Evolutionary conservation across 177 flowering plant species (phyloP).

Genomic region (Vitis hybrid): DNA sequence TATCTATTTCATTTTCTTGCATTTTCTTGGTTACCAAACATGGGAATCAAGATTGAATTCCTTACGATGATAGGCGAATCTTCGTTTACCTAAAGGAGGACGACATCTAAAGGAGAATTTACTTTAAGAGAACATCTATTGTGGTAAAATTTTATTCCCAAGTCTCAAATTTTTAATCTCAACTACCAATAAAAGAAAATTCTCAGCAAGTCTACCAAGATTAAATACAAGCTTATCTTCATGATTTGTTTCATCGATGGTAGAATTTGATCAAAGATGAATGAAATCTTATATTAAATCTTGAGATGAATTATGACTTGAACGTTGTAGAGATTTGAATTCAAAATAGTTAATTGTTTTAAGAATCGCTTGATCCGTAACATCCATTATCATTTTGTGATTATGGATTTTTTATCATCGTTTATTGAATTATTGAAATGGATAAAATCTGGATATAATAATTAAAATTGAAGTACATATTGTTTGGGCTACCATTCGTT

Average conservation of each 20-base stretch:
- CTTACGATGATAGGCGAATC: neutral
- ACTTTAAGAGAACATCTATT: no score
- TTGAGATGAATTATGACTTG: no score
- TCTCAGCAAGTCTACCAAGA: no score
- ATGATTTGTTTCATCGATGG: neutral
- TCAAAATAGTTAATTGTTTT: neutral
- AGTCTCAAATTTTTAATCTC: no score
- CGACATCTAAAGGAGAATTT: neutral
- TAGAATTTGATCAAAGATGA: neutral
- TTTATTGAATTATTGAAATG: no score
- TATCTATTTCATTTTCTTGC: no score
- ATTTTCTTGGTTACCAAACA: neutral
- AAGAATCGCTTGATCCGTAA: neutral
- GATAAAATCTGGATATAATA: neutral
- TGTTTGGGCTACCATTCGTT: neutral
- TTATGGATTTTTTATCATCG: no score
- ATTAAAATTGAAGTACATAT: no score
- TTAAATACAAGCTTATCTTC: no score
- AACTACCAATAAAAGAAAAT: neutral
- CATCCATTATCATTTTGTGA: neutral
- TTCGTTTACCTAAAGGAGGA: neutral
- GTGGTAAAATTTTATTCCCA: neutral
- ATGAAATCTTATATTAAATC: no score
- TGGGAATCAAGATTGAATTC: neutral
- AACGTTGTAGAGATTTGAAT: no score